A percentile compares a stretch with the other conserved stretches of the same genome.
Evolutionary conservation across 208 protist genomes (phyloP).

Genomic region (Naegleria fowleri): DNA sequence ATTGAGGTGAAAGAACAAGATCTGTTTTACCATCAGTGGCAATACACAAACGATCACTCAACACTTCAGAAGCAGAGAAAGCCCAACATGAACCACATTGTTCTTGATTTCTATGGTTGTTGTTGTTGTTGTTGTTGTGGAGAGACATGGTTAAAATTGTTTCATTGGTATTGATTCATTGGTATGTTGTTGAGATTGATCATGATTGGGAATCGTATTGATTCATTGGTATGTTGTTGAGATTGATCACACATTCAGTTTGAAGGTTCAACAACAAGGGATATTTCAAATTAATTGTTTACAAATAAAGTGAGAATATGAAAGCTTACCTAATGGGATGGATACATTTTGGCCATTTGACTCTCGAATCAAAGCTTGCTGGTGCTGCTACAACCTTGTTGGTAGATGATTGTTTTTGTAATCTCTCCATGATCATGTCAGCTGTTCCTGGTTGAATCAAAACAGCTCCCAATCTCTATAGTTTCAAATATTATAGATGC

Average conservation of each 20-base stretch:
- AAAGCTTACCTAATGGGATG: background rate
- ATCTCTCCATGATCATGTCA: background rate
- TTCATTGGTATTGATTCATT: too few relatives aligned
- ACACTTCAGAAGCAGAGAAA: constrained; percentile 61
- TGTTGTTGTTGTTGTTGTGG: too few relatives aligned
- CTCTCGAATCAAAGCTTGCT: background rate
- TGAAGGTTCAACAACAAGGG: too few relatives aligned
- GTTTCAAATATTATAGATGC: too few relatives aligned
- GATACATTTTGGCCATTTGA: constrained; percentile 2
- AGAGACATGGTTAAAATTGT: too few relatives aligned
- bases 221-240: too few relatives aligned
- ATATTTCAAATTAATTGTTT: too few relatives aligned
- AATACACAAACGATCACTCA: constrained; percentile 78
- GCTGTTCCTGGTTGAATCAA: background rate
- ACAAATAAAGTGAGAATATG: too few relatives aligned
- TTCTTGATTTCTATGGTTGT: constrained; percentile 2
- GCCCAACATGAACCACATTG: constrained; percentile 81
- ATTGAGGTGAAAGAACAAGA: constrained; percentile 5
- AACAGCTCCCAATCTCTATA: background rate
- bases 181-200: too few relatives aligned
- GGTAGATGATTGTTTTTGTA: background rate
- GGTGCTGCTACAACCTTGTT: background rate
- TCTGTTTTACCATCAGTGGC: constrained; percentile 50
- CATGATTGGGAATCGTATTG: too few relatives aligned
- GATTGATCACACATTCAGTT: too few relatives aligned